Base-by-base conservation (phyloP, 1,139 yeast species). In the Candida albicans region DNA sequence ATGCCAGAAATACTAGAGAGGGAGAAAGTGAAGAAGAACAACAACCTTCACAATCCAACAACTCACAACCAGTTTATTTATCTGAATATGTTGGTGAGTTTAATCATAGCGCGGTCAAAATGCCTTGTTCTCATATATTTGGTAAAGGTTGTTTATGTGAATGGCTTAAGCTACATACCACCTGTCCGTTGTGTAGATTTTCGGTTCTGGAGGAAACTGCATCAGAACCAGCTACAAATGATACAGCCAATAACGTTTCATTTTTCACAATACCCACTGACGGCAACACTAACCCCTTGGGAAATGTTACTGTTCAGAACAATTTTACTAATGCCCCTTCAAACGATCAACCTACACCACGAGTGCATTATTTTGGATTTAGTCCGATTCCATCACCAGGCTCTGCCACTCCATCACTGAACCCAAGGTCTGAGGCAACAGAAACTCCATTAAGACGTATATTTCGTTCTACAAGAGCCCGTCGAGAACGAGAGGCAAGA, bases 91-190 rank as follows among this genome's bases (percentile, higher is more conserved):
- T 51, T 1, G 64, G 59, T 4, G 62, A 57, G 4, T 81, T 74
- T 55, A 60, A 65, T 8, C 96, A 90, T 61, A 61, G 73, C 8
- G 84, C 96, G 0, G 68, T 86, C 1, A 69, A 75, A 49, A 72
- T 91, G 77, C 95, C 96, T 0, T 91, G 98, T 63, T 81, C 81
- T 8, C 96, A 87, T 58, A 57, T 79, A 0, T 87, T 88, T 67
- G 96, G 96, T 4, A 74, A 79, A 50, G 75, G 76, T 25, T 89
- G 97, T 65, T 67, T 87, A 33, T 74, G 70, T 49, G 85, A 83
- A 52, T 89, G 97, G 97, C 76, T 89, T 42, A 73, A 74, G 47
- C 68, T 73, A 38, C 80, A 84, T 46, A 71, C 79, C 29, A 79
- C 88, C 1, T 89, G 97, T 61, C 97, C 97, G 0, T 67, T 88